phyloP scores from a whole-genome alignment of 495 filamentous ascomycete species.

The Pseudotulostoma volvatum region DNA sequence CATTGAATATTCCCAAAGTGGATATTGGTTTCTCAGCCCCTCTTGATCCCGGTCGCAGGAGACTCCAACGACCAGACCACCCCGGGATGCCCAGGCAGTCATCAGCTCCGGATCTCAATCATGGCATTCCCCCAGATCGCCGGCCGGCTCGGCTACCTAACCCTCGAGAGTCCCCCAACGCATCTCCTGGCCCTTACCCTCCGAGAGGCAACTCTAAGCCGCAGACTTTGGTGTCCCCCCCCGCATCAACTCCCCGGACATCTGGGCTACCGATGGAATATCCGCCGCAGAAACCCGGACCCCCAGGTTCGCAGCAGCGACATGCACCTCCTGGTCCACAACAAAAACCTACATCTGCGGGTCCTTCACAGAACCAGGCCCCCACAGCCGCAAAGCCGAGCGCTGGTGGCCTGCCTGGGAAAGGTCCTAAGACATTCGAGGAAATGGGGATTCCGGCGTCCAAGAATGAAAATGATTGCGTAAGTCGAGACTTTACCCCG shows the following conservation, averaged over 20 bases:
- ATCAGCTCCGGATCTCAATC: slow-evolving; percentile 12
- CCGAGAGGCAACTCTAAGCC: slow-evolving; percentile 1
- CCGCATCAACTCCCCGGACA: slow-evolving; percentile 10
- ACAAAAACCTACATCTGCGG: no score
- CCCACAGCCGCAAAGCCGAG: slow-evolving; percentile 2
- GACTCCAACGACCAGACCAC: slow-evolving; percentile 14
- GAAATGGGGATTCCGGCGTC: slow-evolving; percentile 85
- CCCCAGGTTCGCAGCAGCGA: slow-evolving; percentile 18
- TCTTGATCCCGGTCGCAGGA: slow-evolving; percentile 20
- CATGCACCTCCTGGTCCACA: slow-evolving; percentile 12
- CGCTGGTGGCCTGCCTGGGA: slow-evolving; percentile 36
- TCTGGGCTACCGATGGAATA: slow-evolving; percentile 13
- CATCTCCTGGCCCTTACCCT: slow-evolving; percentile 1
- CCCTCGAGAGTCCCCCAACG: not conserved
- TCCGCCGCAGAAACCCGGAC: not conserved
- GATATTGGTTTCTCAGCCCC: slow-evolving; percentile 41
- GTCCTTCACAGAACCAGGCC: not conserved
- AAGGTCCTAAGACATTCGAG: slow-evolving; percentile 92
- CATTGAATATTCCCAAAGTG: slow-evolving; percentile 17
- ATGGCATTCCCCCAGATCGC: slow-evolving; percentile 19
- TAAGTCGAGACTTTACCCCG: slow-evolving; percentile 36
- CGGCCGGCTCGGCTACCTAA: slow-evolving; percentile 18
- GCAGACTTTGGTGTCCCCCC: not conserved
- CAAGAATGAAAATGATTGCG: slow-evolving; percentile 75
- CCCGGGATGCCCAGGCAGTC: slow-evolving; percentile 18